Percentiles rank a stretch among this genome's conserved stretches.
phyloP scores from a whole-genome alignment of 108 stramenopile species.

The Conticribra guillardii region DNA sequence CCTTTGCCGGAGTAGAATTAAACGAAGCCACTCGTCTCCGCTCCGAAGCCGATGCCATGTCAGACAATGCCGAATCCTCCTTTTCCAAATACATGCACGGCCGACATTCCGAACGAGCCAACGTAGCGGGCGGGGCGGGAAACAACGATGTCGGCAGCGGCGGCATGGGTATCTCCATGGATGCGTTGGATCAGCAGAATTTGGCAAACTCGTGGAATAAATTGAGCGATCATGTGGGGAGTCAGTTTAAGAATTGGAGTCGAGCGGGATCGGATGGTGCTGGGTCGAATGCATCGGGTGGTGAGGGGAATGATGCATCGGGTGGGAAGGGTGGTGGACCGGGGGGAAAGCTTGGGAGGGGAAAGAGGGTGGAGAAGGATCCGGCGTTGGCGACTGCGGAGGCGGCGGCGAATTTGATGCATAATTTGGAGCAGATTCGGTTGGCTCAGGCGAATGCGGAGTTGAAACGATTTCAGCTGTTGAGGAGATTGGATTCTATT shows the following conservation, averaged over 20 bases:
- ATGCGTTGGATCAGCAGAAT: constrained; percentile 39
- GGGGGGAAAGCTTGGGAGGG: constrained; percentile 14
- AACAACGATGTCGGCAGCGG: constrained; percentile 25
- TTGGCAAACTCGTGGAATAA: constrained; percentile 70
- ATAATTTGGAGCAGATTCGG: constrained; percentile 79
- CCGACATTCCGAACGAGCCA: constrained; percentile 63
- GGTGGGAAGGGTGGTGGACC: constrained; percentile 38
- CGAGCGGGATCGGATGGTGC: constrained; percentile 18
- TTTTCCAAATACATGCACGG: constrained; percentile 82
- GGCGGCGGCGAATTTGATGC: constrained; percentile 72
- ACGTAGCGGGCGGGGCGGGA: constrained; percentile 17
- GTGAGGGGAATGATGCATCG: constrained; percentile 20
- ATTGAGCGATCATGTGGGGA: constrained; percentile 76
- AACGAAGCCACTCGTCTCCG: constrained; percentile 64
- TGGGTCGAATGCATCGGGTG: constrained; percentile 5
- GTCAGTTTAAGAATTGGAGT: constrained; percentile 60
- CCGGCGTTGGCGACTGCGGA: constrained; percentile 47
- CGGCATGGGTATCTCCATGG: constrained; percentile 20
- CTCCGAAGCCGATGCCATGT: constrained; percentile 64
- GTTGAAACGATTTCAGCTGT: constrained; percentile 82
- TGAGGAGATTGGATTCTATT: constrained; percentile 75
- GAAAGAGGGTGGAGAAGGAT: constrained; percentile 48
- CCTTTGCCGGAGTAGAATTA: constrained; percentile 64
- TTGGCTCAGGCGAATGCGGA: constrained; percentile 83
- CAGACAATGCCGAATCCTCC: constrained; percentile 71